phyloP scores from a whole-genome alignment of 768 basidiomycete species.

The Panaeolus papilionaceus region DNA sequence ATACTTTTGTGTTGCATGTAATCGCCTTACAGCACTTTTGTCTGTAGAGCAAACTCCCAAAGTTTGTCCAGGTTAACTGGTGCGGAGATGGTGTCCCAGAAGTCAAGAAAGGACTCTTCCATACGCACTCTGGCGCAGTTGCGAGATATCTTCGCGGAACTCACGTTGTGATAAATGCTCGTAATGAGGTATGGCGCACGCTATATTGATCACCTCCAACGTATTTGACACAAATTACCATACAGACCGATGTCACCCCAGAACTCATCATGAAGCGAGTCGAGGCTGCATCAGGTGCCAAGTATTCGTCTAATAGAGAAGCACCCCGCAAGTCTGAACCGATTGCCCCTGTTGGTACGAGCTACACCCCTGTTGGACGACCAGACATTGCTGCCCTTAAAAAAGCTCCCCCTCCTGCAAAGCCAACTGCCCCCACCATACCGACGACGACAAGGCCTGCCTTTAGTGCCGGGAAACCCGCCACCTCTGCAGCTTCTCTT shows the following conservation, averaged over 20 bases:
- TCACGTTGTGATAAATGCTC: slow-evolving; percentile 86
- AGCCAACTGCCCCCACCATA: slow-evolving; percentile 43
- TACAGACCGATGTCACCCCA: slow-evolving; percentile 81
- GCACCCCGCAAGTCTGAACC: slow-evolving; percentile 74
- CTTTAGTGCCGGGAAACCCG: slow-evolving; percentile 46
- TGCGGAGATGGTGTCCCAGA: slow-evolving; percentile 97
- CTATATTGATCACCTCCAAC: background rate
- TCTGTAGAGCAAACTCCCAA: slow-evolving; percentile 76
- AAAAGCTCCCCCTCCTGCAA: slow-evolving; percentile 46
- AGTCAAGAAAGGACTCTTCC: slow-evolving; percentile 90
- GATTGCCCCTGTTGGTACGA: slow-evolving; percentile 82
- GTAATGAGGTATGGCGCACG: slow-evolving; percentile 71
- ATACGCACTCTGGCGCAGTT: slow-evolving; percentile 84
- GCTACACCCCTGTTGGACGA: slow-evolving; percentile 76
- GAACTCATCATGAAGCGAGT: slow-evolving; percentile 83
- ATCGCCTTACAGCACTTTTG: slow-evolving; percentile 14
- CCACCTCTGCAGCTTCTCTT: slow-evolving; percentile 47
- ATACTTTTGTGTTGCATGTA: slow-evolving; percentile 8
- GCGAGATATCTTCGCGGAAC: slow-evolving; percentile 81
- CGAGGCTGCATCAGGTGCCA: slow-evolving; percentile 89
- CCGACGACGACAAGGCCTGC: slow-evolving; percentile 51
- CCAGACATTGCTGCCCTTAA: slow-evolving; percentile 71
- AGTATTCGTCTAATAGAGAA: slow-evolving; percentile 86
- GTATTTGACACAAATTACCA: slow-evolving; percentile 9
- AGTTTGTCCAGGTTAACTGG: slow-evolving; percentile 97